These are phyloP conservation scores for Sequoia sempervirens DNA, from an alignment of 75 land plant genomes.

Conservation along the genomic window DNA sequence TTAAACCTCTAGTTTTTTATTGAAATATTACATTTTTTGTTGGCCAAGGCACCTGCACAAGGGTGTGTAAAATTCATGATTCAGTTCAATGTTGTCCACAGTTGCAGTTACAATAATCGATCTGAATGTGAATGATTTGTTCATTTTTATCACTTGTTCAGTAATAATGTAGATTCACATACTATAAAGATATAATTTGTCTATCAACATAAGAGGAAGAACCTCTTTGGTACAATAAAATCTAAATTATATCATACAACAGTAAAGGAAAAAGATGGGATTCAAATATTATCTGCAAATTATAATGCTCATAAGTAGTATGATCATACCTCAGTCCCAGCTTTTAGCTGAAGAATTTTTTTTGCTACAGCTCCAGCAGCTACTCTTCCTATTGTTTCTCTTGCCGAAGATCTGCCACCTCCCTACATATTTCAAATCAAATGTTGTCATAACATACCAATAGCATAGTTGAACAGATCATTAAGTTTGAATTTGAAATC, in stretches of 20 bases:
- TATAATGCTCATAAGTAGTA: neutral
- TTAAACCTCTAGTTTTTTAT: neutral
- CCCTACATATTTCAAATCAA: slow-evolving; percentile 48
- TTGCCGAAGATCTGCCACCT: slow-evolving; percentile 98
- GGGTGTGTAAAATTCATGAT: slow-evolving; percentile 3
- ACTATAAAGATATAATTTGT: neutral
- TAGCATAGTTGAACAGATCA: neutral
- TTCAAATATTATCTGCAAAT: neutral
- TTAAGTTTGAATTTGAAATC: neutral
- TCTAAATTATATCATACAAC: neutral
- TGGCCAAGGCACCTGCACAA: neutral
- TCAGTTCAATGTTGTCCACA: neutral
- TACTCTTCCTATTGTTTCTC: slow-evolving; percentile 99
- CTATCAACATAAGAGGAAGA: neutral
- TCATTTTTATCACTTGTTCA: neutral
- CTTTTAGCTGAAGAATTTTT: slow-evolving; percentile 60
- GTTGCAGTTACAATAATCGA: neutral
- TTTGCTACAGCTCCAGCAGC: slow-evolving; percentile 96
- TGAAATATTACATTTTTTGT: neutral
- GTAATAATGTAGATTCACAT: neutral
- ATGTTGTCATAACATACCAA: neutral
- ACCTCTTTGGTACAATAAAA: neutral
- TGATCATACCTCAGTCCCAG: slow-evolving; percentile 76
- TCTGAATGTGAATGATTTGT: neutral
- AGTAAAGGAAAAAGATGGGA: neutral